Percentiles rank a stretch among this genome's conserved stretches.
Evolutionary conservation across 441 rosid species (phyloP).

Genomic region (Aleurites moluccanus): DNA sequence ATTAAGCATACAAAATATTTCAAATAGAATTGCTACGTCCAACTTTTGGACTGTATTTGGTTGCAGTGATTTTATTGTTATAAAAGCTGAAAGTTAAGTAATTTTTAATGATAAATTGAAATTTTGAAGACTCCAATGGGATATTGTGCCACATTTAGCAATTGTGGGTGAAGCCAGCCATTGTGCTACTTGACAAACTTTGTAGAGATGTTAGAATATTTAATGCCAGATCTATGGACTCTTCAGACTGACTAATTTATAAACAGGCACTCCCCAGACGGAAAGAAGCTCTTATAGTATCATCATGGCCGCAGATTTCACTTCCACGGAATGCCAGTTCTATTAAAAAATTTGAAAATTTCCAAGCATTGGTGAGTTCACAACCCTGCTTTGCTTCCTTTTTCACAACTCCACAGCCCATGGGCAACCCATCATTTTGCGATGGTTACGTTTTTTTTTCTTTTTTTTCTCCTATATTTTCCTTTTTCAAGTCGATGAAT

Average conservation of each 20-base stretch:
- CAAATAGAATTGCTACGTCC: not conserved
- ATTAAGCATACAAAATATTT: not conserved
- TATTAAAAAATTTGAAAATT: slow-evolving; percentile 78
- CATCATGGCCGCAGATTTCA: slow-evolving; percentile 81
- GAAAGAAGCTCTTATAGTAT: slow-evolving; percentile 82
- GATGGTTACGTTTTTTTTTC: not conserved
- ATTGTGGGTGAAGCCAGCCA: no score
- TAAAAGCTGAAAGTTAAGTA: not conserved
- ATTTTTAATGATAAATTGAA: not conserved
- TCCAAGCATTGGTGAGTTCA: slow-evolving; percentile 77
- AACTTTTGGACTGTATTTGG: not conserved
- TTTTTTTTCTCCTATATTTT: not conserved
- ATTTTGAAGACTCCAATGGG: not conserved
- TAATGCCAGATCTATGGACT: not conserved
- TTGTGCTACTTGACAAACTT: not conserved
- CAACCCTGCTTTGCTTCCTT: slow-evolving; percentile 12
- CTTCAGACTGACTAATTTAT: slow-evolving; percentile 21
- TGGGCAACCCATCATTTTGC: not conserved
- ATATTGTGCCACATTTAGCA: not conserved
- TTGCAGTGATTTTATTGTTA: not conserved
- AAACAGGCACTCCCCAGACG: slow-evolving; percentile 72
- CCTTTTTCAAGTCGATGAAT: slow-evolving; percentile 1
- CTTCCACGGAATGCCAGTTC: slow-evolving; percentile 62
- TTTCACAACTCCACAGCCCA: not conserved
- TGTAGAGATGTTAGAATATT: slow-evolving; percentile 1